These are phyloP conservation scores for Fragaria vesca DNA, from an alignment of 306 rosid genomes.

Conservation along the genomic window DNA sequence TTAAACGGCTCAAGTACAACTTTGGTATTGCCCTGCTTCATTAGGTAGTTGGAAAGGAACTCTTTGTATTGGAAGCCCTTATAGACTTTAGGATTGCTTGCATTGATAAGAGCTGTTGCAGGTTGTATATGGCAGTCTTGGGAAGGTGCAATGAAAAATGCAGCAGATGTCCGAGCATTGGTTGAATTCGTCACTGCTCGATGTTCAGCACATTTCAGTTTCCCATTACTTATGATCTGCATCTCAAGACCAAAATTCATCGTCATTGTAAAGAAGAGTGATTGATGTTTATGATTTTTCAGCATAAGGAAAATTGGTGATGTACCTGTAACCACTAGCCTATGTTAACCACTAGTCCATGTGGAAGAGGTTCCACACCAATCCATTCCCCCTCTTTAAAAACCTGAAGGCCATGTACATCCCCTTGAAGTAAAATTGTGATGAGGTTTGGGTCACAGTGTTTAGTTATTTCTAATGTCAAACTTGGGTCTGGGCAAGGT, in stretches of 20 bases:
- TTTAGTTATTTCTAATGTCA: slow-evolving; percentile 33
- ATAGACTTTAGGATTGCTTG: slow-evolving; percentile 12
- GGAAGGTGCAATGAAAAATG: slow-evolving; percentile 15
- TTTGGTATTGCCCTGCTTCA: not conserved
- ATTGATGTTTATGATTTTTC: not conserved
- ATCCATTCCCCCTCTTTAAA: slow-evolving; percentile 54
- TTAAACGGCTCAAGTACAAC: slow-evolving; percentile 4
- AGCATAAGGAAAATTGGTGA: not conserved
- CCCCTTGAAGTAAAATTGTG: slow-evolving; percentile 26
- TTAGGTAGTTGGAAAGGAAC: not conserved
- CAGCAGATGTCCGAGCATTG: slow-evolving; percentile 13
- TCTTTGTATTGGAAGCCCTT: slow-evolving; percentile 10
- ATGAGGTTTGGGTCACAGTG: slow-evolving; percentile 26
- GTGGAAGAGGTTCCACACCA: slow-evolving; percentile 40
- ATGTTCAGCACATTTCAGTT: slow-evolving; percentile 4
- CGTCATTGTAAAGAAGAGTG: not conserved
- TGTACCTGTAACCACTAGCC: no score
- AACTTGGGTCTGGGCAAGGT: slow-evolving; percentile 32
- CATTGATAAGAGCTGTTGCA: slow-evolving; percentile 13
- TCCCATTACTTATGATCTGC: slow-evolving; percentile 12
- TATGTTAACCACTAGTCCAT: slow-evolving; percentile 36
- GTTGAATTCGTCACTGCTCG: slow-evolving; percentile 11
- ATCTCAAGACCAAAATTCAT: not conserved
- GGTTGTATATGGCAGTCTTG: slow-evolving; percentile 7
- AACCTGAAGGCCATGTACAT: slow-evolving; percentile 40